Conservation (phyloP, 2,329 filamentous ascomycete genomes). For the Chrysoporthe puriensis region DNA sequence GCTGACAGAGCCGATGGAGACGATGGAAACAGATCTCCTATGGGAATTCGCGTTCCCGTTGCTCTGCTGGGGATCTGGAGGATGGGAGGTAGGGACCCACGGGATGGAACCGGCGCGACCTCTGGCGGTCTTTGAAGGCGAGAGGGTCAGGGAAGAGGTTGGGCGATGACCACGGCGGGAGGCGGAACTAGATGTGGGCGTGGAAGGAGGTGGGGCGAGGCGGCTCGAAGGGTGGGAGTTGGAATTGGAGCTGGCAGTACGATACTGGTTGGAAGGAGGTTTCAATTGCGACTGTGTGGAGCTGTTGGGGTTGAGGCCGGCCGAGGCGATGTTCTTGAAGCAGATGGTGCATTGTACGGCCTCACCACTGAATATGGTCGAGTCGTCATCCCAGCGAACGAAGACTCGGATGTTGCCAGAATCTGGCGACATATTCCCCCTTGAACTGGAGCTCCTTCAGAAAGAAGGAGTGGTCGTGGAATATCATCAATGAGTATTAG, state of each 20-base stretch:
- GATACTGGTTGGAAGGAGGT: conserved; percentile 34
- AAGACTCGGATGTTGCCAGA: conserved; percentile 86
- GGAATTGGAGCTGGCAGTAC: conserved; percentile 38
- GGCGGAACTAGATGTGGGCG: conserved; percentile 32
- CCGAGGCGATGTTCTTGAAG: conserved; percentile 80
- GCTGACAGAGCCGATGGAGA: conserved; percentile 69
- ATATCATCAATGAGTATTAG: conserved; percentile 26
- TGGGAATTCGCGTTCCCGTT: conserved; percentile 59
- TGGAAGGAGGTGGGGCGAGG: conserved; percentile 49
- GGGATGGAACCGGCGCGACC: conserved; percentile 52
- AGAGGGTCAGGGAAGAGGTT: conserved; percentile 65
- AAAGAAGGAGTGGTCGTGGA: conserved; percentile 35
- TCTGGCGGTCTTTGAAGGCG: conserved; percentile 46
- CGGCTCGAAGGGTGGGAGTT: conserved; percentile 35
- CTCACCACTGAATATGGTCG: conserved; percentile 80
- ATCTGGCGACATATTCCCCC: conserved; percentile 51
- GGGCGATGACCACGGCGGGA: conserved; percentile 64
- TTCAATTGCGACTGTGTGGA: conserved; percentile 30
- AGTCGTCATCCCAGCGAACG: conserved; percentile 91
- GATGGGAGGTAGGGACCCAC: conserved; percentile 40
- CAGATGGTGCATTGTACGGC: conserved; percentile 94
- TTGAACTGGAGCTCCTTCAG: conserved; percentile 39
- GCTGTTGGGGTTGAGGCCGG: conserved; percentile 33
- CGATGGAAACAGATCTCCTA: conserved; percentile 78
- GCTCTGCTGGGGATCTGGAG: conserved; percentile 26